Evolutionary conservation across 2,329 filamentous ascomycete genomes (phyloP), one percentile per base, ranked within the genome.

Genomic region (Pezizomycotina sp.): DNA sequence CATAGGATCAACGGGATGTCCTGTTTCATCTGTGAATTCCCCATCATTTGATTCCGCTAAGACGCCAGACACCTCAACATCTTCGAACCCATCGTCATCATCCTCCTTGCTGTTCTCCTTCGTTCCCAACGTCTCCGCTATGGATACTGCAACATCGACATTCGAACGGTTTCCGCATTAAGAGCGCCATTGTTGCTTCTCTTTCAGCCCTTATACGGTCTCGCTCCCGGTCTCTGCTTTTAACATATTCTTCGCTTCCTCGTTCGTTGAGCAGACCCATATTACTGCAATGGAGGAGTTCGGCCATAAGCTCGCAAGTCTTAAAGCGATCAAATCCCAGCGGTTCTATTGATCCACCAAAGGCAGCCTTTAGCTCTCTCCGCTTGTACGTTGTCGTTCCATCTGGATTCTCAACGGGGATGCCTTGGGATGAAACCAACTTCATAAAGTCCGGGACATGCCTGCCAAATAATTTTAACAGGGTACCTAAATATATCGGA

Each of bases 261-360:
- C 72, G 64, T 55, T 95, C 84, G 54, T 98, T 98, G 47, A 98
- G 62, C 22, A 98, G 63, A 4, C 80, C 84, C 89, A 98, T 98
- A 55, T 98, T 98, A 56, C 86, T 95, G 59, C 89, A 98, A 58
- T 98, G 89, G 24, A 98, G 62, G 27, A 98, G 64, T 58, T 98
- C 89, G 1, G 89, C 89, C 89, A 98, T 95, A 42, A 98, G 65
- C 59, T 98, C 89, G 57, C 89, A 98, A 0, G 89, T 95, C 64
- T 98, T 98, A 65, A 98, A 98, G 13, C 89, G 70, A 58, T 98
- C 89, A 54, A 98, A 98, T 2, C 89, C 89, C 6, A 98, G 67
- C 3, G 89, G 86, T 57, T 95, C 83, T 34, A 98, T 84, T 56
- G 77, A 80, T 28, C 75, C 71, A 34, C 84, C 84, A 62, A 92